Evolutionary conservation across 2,329 filamentous ascomycete species (phyloP), one percentile per base, ranked within the genome.

Genomic region (Colletotrichum spaethianum): DNA sequence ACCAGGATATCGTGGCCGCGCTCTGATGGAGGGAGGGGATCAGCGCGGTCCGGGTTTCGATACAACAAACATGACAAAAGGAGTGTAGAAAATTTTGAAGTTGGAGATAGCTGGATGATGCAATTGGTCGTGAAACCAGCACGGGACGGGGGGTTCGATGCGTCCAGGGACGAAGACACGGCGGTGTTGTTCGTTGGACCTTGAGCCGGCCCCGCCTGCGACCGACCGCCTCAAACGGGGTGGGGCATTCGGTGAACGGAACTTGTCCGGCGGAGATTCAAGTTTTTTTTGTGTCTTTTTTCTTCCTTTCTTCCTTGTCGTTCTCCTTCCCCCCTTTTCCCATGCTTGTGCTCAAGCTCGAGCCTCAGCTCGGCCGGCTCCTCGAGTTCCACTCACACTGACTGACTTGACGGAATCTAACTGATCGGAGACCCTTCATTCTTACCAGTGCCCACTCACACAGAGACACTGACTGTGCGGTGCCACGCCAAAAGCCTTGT

Each of bases 221-320:
- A 38, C 44, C 60, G 60, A 31, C 62, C 26, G 36, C 48, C 62
- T 55, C 48, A 42, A 36, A 56, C 62, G 62, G 62, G 62, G 62
- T 44, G 62, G 62, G 6, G 62, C 44, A 20, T 26, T 36, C 50
- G 28, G 50, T 46, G 16, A 26, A 31, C 62, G 62, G 62, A 57
- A 36, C 48, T 64, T 46, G 50, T 64, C 50, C 38, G 62, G 26
- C 18, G 12, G 46, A 44, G 36, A 44, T 2, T 28, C 33, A 12
- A 44, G n/a, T 7, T 31, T 53, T 53, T 63, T 23, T n/a, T 20
- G 1, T 16, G 20, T 8, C 16, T 28, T 23, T 38, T 23, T 23
- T 44, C 11, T 23, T 6, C 9, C 52, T 36, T 38, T 1, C 14
- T 44, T 6, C 40, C 20, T 26, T 23, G 7, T 26, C 5, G 11